Evolutionary conservation across 164 flowering plant genomes (phyloP).

Genomic region (Piper betle): DNA sequence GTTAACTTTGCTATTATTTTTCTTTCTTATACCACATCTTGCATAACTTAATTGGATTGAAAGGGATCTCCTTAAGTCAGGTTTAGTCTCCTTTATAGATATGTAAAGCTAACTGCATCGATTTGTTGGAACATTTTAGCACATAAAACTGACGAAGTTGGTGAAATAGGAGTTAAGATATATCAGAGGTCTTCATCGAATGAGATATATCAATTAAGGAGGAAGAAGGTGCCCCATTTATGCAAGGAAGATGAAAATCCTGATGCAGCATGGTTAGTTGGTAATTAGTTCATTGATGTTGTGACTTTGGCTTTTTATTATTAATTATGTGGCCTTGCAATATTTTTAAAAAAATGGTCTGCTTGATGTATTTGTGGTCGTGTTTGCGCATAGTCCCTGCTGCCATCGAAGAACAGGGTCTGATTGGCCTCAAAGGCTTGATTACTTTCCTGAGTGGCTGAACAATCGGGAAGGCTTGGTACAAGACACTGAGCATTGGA

Average conservation of each 20-base stretch:
- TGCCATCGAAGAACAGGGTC: slow-evolving; percentile 77
- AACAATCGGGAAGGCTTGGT: slow-evolving; percentile 37
- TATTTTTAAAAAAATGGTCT: not conserved
- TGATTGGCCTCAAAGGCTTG: slow-evolving; percentile 95
- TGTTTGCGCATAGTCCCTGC: slow-evolving; percentile 74
- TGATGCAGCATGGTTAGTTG: slow-evolving; percentile 82
- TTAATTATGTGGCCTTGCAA: not conserved
- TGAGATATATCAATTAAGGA: slow-evolving; percentile 68
- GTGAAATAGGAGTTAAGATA: slow-evolving; percentile 71
- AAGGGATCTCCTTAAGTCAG: not conserved
- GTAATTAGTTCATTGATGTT: not conserved
- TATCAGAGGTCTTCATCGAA: slow-evolving; percentile 91
- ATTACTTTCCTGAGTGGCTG: slow-evolving; percentile 77
- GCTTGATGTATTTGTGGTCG: not conserved
- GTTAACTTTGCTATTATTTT: too few relatives aligned
- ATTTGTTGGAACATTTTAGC: slow-evolving; percentile 93
- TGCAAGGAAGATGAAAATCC: slow-evolving; percentile 89
- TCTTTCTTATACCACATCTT: too few relatives aligned
- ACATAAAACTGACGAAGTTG: slow-evolving; percentile 70
- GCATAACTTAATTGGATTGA: not conserved
- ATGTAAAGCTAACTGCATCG: slow-evolving; percentile 67
- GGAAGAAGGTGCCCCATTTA: slow-evolving; percentile 71
- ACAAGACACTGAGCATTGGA: slow-evolving; percentile 76
- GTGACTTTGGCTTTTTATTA: not conserved
- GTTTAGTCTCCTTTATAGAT: slow-evolving; percentile 26